Evolutionary conservation across 768 basidiomycete genomes (phyloP), one percentile per base, ranked within the genome.

Genomic region (Xerocomellus chrysenteron): DNA sequence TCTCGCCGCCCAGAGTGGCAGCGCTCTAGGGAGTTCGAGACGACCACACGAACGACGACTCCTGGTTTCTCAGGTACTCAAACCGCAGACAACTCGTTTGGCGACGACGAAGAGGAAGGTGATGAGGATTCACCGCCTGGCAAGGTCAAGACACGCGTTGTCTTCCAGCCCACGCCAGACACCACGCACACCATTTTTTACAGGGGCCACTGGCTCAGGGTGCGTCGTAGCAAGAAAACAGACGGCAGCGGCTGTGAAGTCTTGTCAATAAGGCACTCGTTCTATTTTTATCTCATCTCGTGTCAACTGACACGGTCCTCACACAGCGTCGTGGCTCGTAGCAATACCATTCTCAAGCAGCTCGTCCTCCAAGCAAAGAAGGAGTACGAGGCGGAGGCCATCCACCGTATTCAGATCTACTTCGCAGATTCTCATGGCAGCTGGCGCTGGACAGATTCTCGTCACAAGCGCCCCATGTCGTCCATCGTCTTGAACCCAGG

Each of bases 101-200:
- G 80, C 19, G 77, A 78, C 42, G 80, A 79, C 24, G 71, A 76
- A 0, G 77, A 71, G 0, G 73, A 69, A 0, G 71, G 78, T 21
- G 83, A 83, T 33, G 82, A 82, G 24, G 76, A 78, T 60, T 66
- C 63, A 55, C 76, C 64, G 11, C 80, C 84, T 7, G 84, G 83
- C n/a, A 82, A 82, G 59, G 81, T 82, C 40, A 87, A 87, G 72
- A 91, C 89, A 36, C 83, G 89, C 47, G 89, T 93, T 41, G 85
- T 92, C 59, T 93, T 93, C 78, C 91, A 92, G 73, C 91, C 91
- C 11, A 93, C 90, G 0, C 82, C 88, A 47, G 90, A 93, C 71
- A 90, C 90, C 12, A 93, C 91, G 1, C 91, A 93, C 66, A 93
- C 92, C 37, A 92, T 93, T 56, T 93, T 85, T 69, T 93, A 92